These are phyloP conservation scores for Tolypocladium sp. DNA, from an alignment of 2,329 filamentous ascomycete species.

Conservation along the genomic window DNA sequence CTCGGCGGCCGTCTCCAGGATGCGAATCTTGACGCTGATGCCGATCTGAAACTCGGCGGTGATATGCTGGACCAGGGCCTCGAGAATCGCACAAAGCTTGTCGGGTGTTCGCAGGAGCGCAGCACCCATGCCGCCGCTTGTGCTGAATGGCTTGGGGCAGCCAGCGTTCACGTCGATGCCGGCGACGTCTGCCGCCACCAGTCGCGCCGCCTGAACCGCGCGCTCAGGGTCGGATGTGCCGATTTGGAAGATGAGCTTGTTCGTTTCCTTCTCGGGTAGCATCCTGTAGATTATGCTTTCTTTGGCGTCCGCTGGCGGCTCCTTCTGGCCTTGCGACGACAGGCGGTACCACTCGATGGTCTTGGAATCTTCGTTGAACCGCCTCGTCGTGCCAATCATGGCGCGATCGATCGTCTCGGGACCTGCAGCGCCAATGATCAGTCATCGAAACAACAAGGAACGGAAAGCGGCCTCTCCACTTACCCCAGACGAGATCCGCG, in stretches of 20 bases:
- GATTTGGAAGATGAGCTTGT: conserved; percentile 79
- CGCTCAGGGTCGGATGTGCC: conserved; percentile 76
- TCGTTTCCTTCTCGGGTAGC: conserved; percentile 66
- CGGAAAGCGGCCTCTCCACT: conserved; percentile 8
- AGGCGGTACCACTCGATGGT: conserved; percentile 79
- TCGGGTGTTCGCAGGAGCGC: conserved; percentile 82
- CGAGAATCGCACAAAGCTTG: conserved; percentile 71
- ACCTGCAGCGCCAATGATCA: conserved; percentile 34
- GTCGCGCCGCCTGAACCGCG: conserved; percentile 73
- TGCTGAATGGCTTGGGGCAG: conserved; percentile 97
- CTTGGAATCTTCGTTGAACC: conserved; percentile 63
- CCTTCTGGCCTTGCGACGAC: conserved; percentile 60
- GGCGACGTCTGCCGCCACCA: conserved; percentile 79
- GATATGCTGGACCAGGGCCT: conserved; percentile 71
- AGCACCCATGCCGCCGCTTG: conserved; percentile 88
- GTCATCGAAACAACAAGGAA: not conserved
- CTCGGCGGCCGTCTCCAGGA: conserved; percentile 66
- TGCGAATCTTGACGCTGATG: conserved; percentile 92
- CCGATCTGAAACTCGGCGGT: conserved; percentile 73
- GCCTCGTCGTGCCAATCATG: conserved; percentile 77
- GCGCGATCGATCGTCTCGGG: conserved; percentile 91
- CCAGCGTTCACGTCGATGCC: conserved; percentile 97
- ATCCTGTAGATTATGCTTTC: conserved; percentile 76
- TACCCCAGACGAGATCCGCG: conserved; percentile 93
- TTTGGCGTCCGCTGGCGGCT: conserved; percentile 40